phyloP scores from a whole-genome alignment of 148 eudicot genomes.

The Limonium bicolor region DNA sequence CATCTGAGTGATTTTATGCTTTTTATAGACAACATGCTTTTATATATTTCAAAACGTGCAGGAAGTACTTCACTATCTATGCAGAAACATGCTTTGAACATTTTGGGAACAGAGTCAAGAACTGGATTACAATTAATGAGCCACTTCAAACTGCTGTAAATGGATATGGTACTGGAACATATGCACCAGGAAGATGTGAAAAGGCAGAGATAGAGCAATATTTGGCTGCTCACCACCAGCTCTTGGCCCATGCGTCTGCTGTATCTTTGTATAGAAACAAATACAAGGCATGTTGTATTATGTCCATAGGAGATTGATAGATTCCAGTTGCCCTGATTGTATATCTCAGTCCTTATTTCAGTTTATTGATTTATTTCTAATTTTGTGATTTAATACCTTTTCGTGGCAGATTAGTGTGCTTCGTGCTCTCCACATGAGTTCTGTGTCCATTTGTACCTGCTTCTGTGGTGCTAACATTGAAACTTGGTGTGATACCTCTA shows the following conservation, averaged over 20 bases:
- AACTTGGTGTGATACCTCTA: slow-evolving; percentile 8
- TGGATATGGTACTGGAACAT: slow-evolving; percentile 47
- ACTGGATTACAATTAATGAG: slow-evolving; percentile 79
- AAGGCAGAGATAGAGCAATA: slow-evolving; percentile 36
- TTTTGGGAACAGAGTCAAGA: slow-evolving; percentile 76
- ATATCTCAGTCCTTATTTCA: too few species aligned
- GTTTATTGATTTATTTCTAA: too few species aligned
- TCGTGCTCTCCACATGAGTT: too few species aligned
- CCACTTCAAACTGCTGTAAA: slow-evolving; percentile 77
- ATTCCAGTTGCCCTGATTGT: too few species aligned
- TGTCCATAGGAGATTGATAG: too few species aligned
- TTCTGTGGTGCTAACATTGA: too few species aligned
- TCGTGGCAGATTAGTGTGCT: too few species aligned
- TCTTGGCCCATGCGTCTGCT: slow-evolving; percentile 69
- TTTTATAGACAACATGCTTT: too few species aligned
- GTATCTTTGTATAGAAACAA: slow-evolving; percentile 49
- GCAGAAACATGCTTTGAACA: slow-evolving; percentile 77
- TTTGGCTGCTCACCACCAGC: slow-evolving; percentile 65
- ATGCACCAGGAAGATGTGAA: slow-evolving; percentile 68
- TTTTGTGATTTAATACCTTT: too few species aligned
- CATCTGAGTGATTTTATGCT: too few species aligned
- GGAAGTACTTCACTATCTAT: slow-evolving; percentile 66
- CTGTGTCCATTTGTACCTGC: too few species aligned
- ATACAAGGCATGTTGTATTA: slow-evolving; percentile 30
- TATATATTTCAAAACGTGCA: too few species aligned